A percentile compares a stretch with the other conserved stretches of the same genome.
These are phyloP conservation scores for Ganoderma boninense DNA, from an alignment of 1,284 basidiomycete species.

Conservation along the genomic window DNA sequence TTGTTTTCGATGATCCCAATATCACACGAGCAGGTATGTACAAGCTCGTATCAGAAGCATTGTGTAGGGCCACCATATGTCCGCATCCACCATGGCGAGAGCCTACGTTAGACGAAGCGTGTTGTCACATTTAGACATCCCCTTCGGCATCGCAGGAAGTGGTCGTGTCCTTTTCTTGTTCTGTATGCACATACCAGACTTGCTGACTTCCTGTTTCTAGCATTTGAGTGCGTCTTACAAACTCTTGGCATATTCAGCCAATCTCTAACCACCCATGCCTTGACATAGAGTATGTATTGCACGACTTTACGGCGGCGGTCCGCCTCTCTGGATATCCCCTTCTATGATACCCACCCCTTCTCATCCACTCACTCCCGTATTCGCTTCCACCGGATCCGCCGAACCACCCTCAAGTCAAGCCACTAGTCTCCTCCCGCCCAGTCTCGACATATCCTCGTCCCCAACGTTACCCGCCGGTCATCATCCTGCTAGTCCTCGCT, in stretches of 20 bases:
- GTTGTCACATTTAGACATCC: background rate
- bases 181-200: background rate
- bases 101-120: background rate
- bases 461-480: constrained; percentile 54
- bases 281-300: constrained; percentile 78
- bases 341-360: constrained; percentile 70
- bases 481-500: constrained; percentile 82
- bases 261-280: background rate
- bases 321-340: constrained; percentile 72
- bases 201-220: constrained; percentile 9
- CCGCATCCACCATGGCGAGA: background rate
- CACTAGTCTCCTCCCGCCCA: constrained; percentile 35
- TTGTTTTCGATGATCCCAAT: constrained; percentile 86
- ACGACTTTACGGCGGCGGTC: constrained; percentile 87
- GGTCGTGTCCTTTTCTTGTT: background rate
- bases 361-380: constrained; percentile 77
- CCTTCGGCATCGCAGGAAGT: background rate
- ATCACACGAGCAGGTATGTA: constrained; percentile 82
- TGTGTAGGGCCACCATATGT: background rate
- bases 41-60: background rate
- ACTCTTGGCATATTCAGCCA: background rate
- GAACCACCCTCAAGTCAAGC: constrained; percentile 36
- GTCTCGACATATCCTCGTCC: constrained; percentile 34
- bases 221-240: constrained; percentile 7
- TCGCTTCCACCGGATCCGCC: constrained; percentile 40